Percentiles rank a stretch among this genome's conserved stretches.
Conservation (phyloP, 805 yeast species). For the Debaryomyces prosopidis region DNA sequence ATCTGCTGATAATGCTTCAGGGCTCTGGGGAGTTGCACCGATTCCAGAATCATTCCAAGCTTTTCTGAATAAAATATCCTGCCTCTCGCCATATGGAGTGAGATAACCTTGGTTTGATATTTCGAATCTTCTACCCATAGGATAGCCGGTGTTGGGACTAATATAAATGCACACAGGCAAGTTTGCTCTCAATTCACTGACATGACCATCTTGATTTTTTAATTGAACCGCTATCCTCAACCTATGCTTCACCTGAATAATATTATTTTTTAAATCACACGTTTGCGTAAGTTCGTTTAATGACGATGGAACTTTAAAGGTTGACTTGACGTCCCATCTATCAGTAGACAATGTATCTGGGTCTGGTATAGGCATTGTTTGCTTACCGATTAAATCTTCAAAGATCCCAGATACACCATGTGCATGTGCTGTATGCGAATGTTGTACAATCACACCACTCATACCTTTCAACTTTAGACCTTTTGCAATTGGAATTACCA, state of each 20-base stretch:
- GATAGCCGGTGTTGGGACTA: slow-evolving; percentile 39
- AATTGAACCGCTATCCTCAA: slow-evolving; percentile 45
- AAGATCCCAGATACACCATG: slow-evolving; percentile 43
- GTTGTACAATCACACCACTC: slow-evolving; percentile 27
- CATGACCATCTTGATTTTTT: slow-evolving; percentile 50
- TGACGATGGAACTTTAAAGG: slow-evolving; percentile 39
- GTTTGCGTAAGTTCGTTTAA: slow-evolving; percentile 45
- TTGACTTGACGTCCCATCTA: slow-evolving; percentile 47
- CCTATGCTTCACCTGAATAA: slow-evolving; percentile 47
- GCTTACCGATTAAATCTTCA: slow-evolving; percentile 32
- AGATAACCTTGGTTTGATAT: slow-evolving; percentile 30
- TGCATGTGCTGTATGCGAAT: slow-evolving; percentile 32
- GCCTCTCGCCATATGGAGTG: slow-evolving; percentile 16
- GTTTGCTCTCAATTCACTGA: slow-evolving; percentile 52
- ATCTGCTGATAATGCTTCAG: slow-evolving; percentile 6
- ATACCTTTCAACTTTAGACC: slow-evolving; percentile 34
- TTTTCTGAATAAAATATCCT: slow-evolving; percentile 31
- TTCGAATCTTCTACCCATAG: slow-evolving; percentile 33
- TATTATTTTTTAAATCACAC: slow-evolving; percentile 38
- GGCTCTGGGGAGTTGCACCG: slow-evolving; percentile 3
- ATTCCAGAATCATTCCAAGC: slow-evolving; percentile 11
- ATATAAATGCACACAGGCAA: slow-evolving; percentile 47
- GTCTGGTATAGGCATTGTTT: slow-evolving; percentile 20
- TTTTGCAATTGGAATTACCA: slow-evolving; percentile 49
- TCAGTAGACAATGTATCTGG: slow-evolving; percentile 26